phyloP scores from a whole-genome alignment of 257 asterid genomes.

The Salvia hispanica region DNA sequence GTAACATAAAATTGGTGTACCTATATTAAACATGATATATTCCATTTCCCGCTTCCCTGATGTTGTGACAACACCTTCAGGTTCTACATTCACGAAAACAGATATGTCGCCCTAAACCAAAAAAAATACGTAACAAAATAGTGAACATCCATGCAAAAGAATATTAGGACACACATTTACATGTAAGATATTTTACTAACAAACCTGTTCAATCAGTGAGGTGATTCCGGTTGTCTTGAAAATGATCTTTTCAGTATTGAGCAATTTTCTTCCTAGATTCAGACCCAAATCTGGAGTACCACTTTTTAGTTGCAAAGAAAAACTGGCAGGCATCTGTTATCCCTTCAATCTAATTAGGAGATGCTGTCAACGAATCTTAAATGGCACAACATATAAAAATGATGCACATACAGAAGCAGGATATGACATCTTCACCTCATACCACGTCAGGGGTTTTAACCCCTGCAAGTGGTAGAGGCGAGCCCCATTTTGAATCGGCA shows the following conservation, averaged over 20 bases:
- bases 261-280: conserved; percentile 68
- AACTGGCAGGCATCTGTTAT: conserved; percentile 77
- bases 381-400: conserved; percentile 25
- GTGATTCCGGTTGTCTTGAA: conserved; percentile 52
- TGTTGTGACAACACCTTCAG: conserved; percentile 80
- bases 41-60: conserved; percentile 64
- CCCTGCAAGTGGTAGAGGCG: conserved; percentile 68
- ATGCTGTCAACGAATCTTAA: conserved; percentile 13
- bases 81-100: conserved; percentile 64
- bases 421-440: conserved; percentile 94
- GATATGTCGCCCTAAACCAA: conserved; percentile 50
- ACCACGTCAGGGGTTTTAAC: conserved; percentile 63
- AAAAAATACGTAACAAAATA: conserved; percentile 27
- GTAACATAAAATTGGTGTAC: conserved; percentile 35
- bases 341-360: conserved; percentile 26
- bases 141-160: conserved; percentile 17
- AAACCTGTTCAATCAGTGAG: conserved; percentile 47
- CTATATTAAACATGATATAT: conserved; percentile 59
- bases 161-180: conserved; percentile 2
- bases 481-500: conserved; percentile 60
- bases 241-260: conserved; percentile 81
- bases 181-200: neutral
- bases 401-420: conserved; percentile 86
- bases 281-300: conserved; percentile 49
- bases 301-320: conserved; percentile 63